Evolutionary conservation across 2,329 filamentous ascomycete species (phyloP).

Genomic region (Aspergillus pseudotamarii): DNA sequence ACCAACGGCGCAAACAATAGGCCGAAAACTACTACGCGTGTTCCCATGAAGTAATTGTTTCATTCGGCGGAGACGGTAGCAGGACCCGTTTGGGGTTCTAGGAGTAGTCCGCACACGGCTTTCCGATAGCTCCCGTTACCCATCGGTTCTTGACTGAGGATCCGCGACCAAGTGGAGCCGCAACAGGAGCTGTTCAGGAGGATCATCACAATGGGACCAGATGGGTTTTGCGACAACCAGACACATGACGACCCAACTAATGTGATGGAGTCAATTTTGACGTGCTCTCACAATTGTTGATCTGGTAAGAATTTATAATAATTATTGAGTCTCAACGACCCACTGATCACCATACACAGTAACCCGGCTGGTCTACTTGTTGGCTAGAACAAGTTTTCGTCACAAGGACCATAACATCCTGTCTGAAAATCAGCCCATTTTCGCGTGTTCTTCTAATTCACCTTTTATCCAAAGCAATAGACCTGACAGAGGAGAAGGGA

Average conservation of each 20-base stretch:
- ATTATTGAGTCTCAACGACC: neutral
- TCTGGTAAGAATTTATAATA: neutral
- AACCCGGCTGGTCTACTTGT: neutral
- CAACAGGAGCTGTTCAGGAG: constrained; percentile 3
- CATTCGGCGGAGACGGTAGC: neutral
- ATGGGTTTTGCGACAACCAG: neutral
- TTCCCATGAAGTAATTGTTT: neutral
- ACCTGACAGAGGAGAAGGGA: neutral
- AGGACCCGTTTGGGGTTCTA: neutral
- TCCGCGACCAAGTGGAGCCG: neutral
- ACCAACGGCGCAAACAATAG: constrained; percentile 12
- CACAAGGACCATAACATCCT: neutral
- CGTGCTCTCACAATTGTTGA: neutral
- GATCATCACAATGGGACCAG: neutral
- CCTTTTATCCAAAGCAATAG: neutral
- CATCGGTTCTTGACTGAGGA: constrained; percentile 9
- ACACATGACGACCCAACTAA: neutral
- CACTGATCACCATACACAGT: neutral
- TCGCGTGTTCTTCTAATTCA: neutral
- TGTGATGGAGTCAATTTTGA: neutral
- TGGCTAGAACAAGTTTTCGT: neutral
- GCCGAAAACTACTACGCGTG: neutral
- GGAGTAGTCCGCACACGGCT: neutral
- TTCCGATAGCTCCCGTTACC: constrained; percentile 7
- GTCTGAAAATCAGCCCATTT: neutral